A percentile compares a stretch with the other conserved stretches of the same genome.
Evolutionary conservation across 1,139 yeast species (phyloP).

Genomic region (Yamadazyma triangularis): DNA sequence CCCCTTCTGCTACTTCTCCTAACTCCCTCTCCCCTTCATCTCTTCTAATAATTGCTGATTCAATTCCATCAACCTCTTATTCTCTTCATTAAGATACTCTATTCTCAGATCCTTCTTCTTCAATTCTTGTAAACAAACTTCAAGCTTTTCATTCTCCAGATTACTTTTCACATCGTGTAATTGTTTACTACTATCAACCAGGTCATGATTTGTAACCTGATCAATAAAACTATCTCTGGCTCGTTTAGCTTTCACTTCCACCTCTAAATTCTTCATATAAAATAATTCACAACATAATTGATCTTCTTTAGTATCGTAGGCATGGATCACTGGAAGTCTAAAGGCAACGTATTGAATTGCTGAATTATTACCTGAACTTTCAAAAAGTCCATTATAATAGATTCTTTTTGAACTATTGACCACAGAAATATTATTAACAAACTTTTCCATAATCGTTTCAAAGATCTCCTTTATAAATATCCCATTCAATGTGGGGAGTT

Average conservation of each 20-base stretch:
- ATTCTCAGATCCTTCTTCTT: slow-evolving; percentile 20
- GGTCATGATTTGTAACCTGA: slow-evolving; percentile 1
- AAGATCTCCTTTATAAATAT: slow-evolving; percentile 22
- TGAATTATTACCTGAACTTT: slow-evolving; percentile 4
- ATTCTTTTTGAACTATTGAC: slow-evolving; percentile 8
- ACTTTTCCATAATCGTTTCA: slow-evolving; percentile 15
- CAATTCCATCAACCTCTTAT: slow-evolving; percentile 28
- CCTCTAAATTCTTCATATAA: slow-evolving; percentile 17
- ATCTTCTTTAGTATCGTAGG: slow-evolving; percentile 13
- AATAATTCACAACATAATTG: slow-evolving; percentile 22
- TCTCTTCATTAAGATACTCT: slow-evolving; percentile 23
- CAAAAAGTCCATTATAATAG: slow-evolving; percentile 6
- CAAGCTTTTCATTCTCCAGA: slow-evolving; percentile 15
- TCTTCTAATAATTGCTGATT: slow-evolving; percentile 30
- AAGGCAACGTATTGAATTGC: slow-evolving; percentile 9
- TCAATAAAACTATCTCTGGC: slow-evolving; percentile 17
- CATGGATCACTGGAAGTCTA: slow-evolving; percentile 13
- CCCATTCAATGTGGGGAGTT: slow-evolving; percentile 29
- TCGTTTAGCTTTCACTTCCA: slow-evolving; percentile 22
- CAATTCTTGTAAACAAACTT: slow-evolving; percentile 21
- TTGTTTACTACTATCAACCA: slow-evolving; percentile 1
- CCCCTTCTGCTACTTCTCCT: too few species aligned
- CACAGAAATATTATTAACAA: slow-evolving; percentile 4
- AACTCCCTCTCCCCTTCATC: too few species aligned
- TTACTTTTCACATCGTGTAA: slow-evolving; percentile 2